These are phyloP conservation scores for Blastobotrys petasosporus DNA, from an alignment of 1,139 yeast genomes.

Conservation along the genomic window DNA sequence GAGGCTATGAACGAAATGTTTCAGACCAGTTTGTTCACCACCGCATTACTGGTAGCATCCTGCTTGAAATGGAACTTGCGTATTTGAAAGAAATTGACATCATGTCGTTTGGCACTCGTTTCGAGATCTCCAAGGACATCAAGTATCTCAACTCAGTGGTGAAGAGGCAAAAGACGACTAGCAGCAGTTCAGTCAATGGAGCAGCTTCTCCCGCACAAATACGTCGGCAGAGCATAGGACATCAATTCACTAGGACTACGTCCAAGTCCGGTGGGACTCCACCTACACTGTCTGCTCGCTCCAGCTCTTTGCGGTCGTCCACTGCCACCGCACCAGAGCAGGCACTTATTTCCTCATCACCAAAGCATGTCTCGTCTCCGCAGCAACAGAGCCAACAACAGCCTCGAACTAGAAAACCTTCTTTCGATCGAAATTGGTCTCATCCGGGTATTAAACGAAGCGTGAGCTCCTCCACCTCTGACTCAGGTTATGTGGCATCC, in stretches of 20 bases:
- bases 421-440: slow-evolving; percentile 28
- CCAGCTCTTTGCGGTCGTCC: slow-evolving; percentile 7
- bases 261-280: background rate
- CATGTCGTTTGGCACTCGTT: slow-evolving; percentile 88
- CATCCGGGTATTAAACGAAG: slow-evolving; percentile 17
- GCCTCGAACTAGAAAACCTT: slow-evolving; percentile 14
- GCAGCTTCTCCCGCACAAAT: slow-evolving; percentile 6
- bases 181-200: background rate
- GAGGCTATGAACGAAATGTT: slow-evolving; percentile 68
- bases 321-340: background rate
- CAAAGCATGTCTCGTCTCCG: slow-evolving; percentile 1
- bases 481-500: slow-evolving; percentile 12
- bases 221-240: slow-evolving; percentile 10
- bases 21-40: slow-evolving; percentile 80
- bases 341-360: background rate
- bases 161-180: slow-evolving; percentile 7
- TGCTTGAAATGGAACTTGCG: slow-evolving; percentile 77
- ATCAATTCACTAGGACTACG: slow-evolving; percentile 6
- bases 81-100: slow-evolving; percentile 89
- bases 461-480: slow-evolving; percentile 13
- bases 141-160: slow-evolving; percentile 46
- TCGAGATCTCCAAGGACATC: slow-evolving; percentile 84
- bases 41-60: slow-evolving; percentile 79
- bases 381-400: background rate
- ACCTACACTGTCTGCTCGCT: background rate